Conservation (phyloP, 2,329 filamentous ascomycete genomes). For the Xylaria hypoxylon region DNA sequence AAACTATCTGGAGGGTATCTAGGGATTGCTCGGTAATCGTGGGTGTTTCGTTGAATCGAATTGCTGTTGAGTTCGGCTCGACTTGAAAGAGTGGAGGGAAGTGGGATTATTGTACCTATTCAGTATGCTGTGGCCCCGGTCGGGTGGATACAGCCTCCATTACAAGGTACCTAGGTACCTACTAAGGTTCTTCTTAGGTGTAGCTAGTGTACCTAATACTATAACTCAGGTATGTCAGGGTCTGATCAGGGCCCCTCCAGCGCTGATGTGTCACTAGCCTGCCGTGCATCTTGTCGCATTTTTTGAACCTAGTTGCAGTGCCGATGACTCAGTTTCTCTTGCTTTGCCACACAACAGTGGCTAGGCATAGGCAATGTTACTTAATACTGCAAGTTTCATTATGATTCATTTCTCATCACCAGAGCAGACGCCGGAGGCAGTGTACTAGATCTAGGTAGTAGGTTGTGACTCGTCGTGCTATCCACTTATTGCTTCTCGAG, state of each 20-base stretch:
- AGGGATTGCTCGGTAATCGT: neutral
- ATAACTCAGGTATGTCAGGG: too few species aligned
- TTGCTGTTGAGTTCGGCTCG: slow-evolving; percentile 15
- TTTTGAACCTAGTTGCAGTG: too few species aligned
- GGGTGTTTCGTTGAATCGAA: slow-evolving; percentile 5
- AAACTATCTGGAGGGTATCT: neutral
- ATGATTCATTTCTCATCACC: slow-evolving; percentile 38
- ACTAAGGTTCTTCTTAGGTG: too few species aligned
- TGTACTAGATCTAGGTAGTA: slow-evolving; percentile 5
- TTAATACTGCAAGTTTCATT: neutral
- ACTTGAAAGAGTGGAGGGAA: slow-evolving; percentile 23
- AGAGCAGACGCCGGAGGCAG: slow-evolving; percentile 26
- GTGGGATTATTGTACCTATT: slow-evolving; percentile 34
- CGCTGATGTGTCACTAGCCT: neutral
- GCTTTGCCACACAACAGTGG: slow-evolving; percentile 26
- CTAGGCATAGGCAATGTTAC: slow-evolving; percentile 9
- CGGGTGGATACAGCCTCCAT: slow-evolving; percentile 8
- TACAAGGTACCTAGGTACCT: neutral
- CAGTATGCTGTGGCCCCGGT: slow-evolving; percentile 14
- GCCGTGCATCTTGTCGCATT: neutral
- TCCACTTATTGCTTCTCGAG: too few species aligned
- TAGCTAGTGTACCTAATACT: too few species aligned
- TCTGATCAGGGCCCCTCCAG: neutral
- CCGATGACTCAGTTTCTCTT: slow-evolving; percentile 30
- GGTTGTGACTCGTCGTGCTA: slow-evolving; percentile 27